These are phyloP conservation scores for Lentinula lateritia DNA, from an alignment of 768 basidiomycete genomes.

Conservation along the genomic window DNA sequence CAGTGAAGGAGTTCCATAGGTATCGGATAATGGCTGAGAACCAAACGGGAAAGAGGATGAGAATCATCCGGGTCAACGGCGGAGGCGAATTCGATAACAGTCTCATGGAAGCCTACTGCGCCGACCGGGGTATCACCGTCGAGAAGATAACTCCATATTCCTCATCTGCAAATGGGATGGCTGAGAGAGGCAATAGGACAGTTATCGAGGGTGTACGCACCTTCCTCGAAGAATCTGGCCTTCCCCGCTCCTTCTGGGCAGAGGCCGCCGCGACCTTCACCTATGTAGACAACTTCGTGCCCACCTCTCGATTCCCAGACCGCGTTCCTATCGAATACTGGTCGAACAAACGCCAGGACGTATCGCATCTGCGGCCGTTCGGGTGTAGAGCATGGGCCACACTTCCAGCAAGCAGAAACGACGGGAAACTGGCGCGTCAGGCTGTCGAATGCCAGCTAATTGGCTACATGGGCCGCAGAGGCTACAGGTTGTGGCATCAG, in stretches of 20 bases:
- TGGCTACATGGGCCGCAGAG: no score
- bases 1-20: conserved; percentile 10
- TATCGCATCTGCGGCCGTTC: background rate
- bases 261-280: background rate
- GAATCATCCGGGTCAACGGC: conserved; percentile 14
- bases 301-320: background rate
- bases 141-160: conserved; percentile 18
- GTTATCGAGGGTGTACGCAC: conserved; percentile 7
- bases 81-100: conserved; percentile 23
- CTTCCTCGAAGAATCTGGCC: background rate
- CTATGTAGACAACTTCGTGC: background rate
- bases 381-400: background rate
- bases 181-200: background rate
- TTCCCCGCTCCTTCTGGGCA: background rate
- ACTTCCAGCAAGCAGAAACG: background rate
- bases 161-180: conserved; percentile 20
- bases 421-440: background rate
- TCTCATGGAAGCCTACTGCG: conserved; percentile 14
- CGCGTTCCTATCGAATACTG: background rate
- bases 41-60: conserved; percentile 12
- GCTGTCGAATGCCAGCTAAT: background rate
- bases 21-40: conserved; percentile 11
- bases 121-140: conserved; percentile 15
- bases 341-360: background rate
- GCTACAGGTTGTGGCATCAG: no score